These are phyloP conservation scores for Puya raimondii DNA, from an alignment of 176 grass and related monocot genomes.

Conservation along the genomic window DNA sequence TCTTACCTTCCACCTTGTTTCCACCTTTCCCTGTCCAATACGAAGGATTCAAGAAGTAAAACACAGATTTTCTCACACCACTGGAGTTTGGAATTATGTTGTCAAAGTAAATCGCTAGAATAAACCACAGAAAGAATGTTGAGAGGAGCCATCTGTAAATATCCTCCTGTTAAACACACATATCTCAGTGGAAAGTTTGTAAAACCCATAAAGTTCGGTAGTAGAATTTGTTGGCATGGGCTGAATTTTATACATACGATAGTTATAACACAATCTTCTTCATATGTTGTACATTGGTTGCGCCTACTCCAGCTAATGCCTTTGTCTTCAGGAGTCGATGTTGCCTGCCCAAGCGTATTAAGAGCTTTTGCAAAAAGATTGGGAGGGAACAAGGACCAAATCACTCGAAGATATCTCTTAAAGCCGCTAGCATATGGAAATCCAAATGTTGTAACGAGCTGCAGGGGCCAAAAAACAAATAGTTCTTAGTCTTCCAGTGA, in stretches of 20 bases:
- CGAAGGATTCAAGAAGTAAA: constrained; percentile 90
- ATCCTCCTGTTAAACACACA: constrained; percentile 43
- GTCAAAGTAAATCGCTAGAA: constrained; percentile 87
- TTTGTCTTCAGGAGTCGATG: constrained; percentile 72
- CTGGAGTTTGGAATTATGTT: constrained; percentile 90
- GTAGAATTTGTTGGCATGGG: background rate
- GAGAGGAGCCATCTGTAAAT: constrained; percentile 90
- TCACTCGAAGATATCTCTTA: constrained; percentile 37
- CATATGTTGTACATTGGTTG: constrained; percentile 36
- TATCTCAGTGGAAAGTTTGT: constrained; percentile 17
- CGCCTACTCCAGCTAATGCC: constrained; percentile 72
- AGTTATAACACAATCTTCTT: constrained; percentile 72
- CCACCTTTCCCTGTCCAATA: constrained; percentile 92
- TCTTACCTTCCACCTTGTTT: constrained; percentile 53
- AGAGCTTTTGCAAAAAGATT: constrained; percentile 87
- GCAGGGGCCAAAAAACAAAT: constrained; percentile 11
- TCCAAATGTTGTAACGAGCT: constrained; percentile 85
- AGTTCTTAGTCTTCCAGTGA: background rate
- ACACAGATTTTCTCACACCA: constrained; percentile 80
- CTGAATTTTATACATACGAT: constrained; percentile 45
- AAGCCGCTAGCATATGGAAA: constrained; percentile 57
- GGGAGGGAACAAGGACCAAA: constrained; percentile 92
- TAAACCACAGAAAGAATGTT: constrained; percentile 91
- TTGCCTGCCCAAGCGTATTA: constrained; percentile 66
- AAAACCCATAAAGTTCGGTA: constrained; percentile 8